Percentiles rank a stretch among this genome's conserved stretches.
Conservation (phyloP, 2,329 filamentous ascomycete genomes). For the Trichoderma sp. region DNA sequence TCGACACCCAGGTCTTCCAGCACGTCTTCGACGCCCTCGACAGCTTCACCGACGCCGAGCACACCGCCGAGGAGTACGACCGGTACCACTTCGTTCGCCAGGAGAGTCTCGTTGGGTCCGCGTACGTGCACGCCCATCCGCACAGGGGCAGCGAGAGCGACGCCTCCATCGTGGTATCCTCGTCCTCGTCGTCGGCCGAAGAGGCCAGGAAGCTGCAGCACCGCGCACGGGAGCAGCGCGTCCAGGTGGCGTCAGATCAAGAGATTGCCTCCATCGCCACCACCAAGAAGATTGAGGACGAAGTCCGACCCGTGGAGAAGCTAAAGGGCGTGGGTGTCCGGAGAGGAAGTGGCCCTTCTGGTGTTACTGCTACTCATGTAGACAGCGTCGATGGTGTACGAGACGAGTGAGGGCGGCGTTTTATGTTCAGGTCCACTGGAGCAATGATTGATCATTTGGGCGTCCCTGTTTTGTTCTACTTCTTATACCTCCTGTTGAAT, state of each 20-base stretch:
- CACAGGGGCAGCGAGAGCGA: conserved; percentile 44
- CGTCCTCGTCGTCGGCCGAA: conserved; percentile 18
- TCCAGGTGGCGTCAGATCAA: neutral
- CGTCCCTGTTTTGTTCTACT: neutral
- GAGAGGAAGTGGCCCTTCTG: conserved; percentile 18
- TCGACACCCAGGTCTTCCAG: conserved; percentile 80
- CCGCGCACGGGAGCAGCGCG: conserved; percentile 16
- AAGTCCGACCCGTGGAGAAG: conserved; percentile 34
- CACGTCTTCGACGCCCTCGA: conserved; percentile 90
- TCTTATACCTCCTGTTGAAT: neutral
- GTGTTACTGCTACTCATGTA: neutral
- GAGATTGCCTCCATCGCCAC: neutral
- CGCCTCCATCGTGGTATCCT: conserved; percentile 38
- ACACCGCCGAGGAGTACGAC: conserved; percentile 63
- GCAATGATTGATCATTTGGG: neutral
- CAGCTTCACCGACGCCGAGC: conserved; percentile 62
- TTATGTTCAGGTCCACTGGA: neutral
- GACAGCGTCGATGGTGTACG: conserved; percentile 21
- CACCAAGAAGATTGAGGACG: conserved; percentile 5
- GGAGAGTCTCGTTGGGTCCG: conserved; percentile 51
- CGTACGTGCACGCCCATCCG: conserved; percentile 34
- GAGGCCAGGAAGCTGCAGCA: conserved; percentile 32
- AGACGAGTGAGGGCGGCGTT: conserved; percentile 1
- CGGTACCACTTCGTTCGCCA: conserved; percentile 57
- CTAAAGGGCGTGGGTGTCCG: conserved; percentile 37